These are phyloP conservation scores for Ichthyophthirius multifiliis DNA, from an alignment of 169 alveolate species.

Conservation along the genomic window DNA sequence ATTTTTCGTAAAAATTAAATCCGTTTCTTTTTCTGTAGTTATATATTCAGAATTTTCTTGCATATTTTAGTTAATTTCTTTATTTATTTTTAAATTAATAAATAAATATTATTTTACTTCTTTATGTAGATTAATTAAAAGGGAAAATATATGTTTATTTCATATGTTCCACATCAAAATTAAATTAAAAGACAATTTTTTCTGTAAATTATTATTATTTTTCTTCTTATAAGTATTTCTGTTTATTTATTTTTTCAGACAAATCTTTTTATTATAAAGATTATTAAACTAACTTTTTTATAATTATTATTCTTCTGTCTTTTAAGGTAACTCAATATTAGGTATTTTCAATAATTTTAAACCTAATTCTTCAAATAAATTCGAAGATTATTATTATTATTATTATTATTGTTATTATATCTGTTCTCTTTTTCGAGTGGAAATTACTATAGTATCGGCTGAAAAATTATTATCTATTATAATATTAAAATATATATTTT, in stretches of 20 bases:
- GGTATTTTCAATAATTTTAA: neutral
- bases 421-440: constrained; percentile 1
- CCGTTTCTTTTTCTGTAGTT: neutral
- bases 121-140: neutral
- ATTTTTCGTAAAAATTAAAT: neutral
- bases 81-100: too few relatives aligned
- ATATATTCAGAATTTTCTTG: neutral
- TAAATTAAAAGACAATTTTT: neutral
- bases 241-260: too few relatives aligned
- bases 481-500: neutral
- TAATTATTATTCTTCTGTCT: neutral
- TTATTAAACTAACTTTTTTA: neutral
- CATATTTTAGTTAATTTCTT: neutral
- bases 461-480: constrained; percentile 3
- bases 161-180: neutral
- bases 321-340: neutral
- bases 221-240: neutral
- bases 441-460: neutral
- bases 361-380: constrained; percentile 9
- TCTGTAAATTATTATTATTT: neutral
- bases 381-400: neutral
- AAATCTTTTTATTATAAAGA: neutral
- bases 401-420: neutral
- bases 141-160: neutral
- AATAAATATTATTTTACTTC: too few relatives aligned